Conservation (phyloP, 1,284 basidiomycete species). For the Ceratobasidium sp. region DNA sequence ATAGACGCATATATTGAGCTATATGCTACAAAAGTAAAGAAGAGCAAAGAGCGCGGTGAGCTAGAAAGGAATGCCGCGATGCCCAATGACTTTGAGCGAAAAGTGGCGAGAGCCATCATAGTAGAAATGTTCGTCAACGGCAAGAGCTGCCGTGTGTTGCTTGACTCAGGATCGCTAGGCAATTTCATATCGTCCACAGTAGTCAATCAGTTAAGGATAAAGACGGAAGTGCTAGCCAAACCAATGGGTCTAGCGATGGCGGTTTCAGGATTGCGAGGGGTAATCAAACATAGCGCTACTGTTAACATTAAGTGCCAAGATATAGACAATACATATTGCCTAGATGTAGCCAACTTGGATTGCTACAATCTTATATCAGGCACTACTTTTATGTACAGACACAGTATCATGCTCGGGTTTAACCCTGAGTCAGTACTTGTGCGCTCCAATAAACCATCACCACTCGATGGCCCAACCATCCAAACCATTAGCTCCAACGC, state of each 20-base stretch:
- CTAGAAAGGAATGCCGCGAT: constrained; percentile 11
- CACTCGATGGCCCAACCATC: constrained; percentile 50
- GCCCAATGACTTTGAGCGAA: constrained; percentile 41
- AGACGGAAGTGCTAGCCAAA: constrained; percentile 40
- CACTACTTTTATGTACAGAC: constrained; percentile 55
- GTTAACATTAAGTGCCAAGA: constrained; percentile 22
- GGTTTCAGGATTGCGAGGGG: constrained; percentile 3
- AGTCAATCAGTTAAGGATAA: constrained; percentile 56
- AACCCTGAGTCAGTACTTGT: constrained; percentile 51
- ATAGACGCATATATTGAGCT: neutral
- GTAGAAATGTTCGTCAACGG: constrained; percentile 55
- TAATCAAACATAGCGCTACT: constrained; percentile 6
- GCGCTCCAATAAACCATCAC: constrained; percentile 43
- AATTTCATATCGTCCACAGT: constrained; percentile 57
- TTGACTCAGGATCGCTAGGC: constrained; percentile 57
- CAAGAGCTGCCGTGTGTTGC: constrained; percentile 51
- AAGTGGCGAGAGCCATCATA: constrained; percentile 56
- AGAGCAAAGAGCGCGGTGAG: neutral
- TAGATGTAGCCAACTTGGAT: constrained; percentile 47
- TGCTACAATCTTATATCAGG: constrained; percentile 55
- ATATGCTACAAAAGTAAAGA: neutral
- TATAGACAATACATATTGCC: neutral
- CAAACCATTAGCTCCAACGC: constrained; percentile 47
- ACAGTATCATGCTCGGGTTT: constrained; percentile 51
- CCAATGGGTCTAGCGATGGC: constrained; percentile 26